A percentile compares a stretch with the other conserved stretches of the same genome.
phyloP scores from a whole-genome alignment of 768 basidiomycete species.

The Tulasnella sp. region DNA sequence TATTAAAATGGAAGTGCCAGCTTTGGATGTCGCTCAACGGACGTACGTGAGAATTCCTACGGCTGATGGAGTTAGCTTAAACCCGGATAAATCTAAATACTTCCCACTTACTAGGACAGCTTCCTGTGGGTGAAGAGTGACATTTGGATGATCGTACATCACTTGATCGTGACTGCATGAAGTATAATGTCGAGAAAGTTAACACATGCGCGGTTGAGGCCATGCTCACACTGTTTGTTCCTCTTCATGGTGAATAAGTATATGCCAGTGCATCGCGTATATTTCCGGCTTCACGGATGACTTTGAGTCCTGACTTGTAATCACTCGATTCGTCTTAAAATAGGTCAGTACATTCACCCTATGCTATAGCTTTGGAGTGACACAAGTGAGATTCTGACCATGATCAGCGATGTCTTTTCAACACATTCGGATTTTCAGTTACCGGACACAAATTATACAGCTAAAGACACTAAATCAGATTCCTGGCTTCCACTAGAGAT shows the following conservation, averaged over 20 bases:
- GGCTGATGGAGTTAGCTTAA: not conserved
- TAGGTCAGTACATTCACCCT: too few species aligned
- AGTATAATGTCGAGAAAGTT: not conserved
- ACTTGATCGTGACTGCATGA: slow-evolving; percentile 23
- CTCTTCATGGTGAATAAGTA: slow-evolving; percentile 9
- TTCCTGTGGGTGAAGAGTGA: not conserved
- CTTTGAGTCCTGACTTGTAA: too few species aligned
- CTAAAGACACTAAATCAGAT: too few species aligned
- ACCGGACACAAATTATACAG: too few species aligned
- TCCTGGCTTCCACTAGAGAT: too few species aligned
- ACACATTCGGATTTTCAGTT: too few species aligned
- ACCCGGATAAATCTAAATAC: too few species aligned
- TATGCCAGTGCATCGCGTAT: too few species aligned
- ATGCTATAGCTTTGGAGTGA: too few species aligned
- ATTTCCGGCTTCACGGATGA: not conserved
- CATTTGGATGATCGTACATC: slow-evolving; percentile 27
- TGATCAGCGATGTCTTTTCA: too few species aligned
- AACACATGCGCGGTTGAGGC: not conserved
- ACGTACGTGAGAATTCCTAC: not conserved
- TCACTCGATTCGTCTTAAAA: not conserved
- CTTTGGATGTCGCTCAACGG: not conserved
- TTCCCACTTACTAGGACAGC: slow-evolving; percentile 26
- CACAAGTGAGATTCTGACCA: too few species aligned
- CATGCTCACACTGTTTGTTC: not conserved
- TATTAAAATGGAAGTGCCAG: slow-evolving; percentile 29